Evolutionary conservation across 2,329 filamentous ascomycete genomes (phyloP), one percentile per base, ranked within the genome.

Genomic region (Microdochium trichocladiopsis): DNA sequence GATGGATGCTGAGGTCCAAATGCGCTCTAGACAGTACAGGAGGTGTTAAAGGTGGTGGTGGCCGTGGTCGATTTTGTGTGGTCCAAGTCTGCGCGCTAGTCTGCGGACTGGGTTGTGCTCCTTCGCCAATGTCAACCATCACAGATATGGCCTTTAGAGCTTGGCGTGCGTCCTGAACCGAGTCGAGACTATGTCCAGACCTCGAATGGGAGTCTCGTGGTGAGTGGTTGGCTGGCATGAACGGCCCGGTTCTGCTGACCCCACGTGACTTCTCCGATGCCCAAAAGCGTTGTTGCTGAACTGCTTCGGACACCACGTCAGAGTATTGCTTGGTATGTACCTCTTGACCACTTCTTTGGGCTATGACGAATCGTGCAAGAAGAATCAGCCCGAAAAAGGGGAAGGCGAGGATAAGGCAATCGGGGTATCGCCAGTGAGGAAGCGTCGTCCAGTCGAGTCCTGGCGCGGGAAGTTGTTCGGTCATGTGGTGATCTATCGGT

Each of bases 11-110:
- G 53, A 78, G 71, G 12, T 69, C 67, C 57, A 74, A 77, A 51
- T 70, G 61, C 43, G 66, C 65, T 49, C 68, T 64, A 52, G 72
- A 73, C 50, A 74, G 62, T 53, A 71, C 69, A 8, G 76, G 74
- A 11, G 77, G 72, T 45, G 74, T 80, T 59, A 79, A 63, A 52
- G 77, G 76, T 52, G 73, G 72, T 47, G 76, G 72, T 49, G 70
- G 75, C 50, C 72, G 72, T 51, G 68, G 69, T 47, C 71, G 67
- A 48, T 68, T 63, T 54, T 70, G 62, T 55, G 70, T 54, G 37
- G 62, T 61, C 49, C 62, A 45, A 18, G 16, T 45, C 18, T 21
- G 41, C n/a, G 41, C 6, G 21, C 41, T 18, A 11, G 21, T 11
- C 22, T 16, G 9, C 6, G 10, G 41, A 12, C n/a, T 22, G 21